These are phyloP conservation scores for bread wheat (Triticum aestivum) DNA, from an alignment of 176 grass and related monocot species.

Conservation along the genomic window IWGSC_CS_RefSeq_v2.1 NC_057810.1:148592459-148592958, in stretches of 20 bases:
- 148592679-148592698: constrained; percentile 57
- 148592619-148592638: neutral
- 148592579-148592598: neutral
- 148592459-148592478: constrained; percentile 36
- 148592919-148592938: neutral
- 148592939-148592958: neutral
- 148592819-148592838: constrained; percentile 27
- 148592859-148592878: neutral
- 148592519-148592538: constrained; percentile 30
- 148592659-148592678: constrained; percentile 28
- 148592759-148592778: constrained; percentile 67
- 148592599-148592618: constrained; percentile 3
- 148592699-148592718: constrained; percentile 55
- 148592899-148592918: neutral
- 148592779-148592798: constrained; percentile 51
- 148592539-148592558: neutral
- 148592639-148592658: neutral
- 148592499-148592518: constrained; percentile 5
- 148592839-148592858: constrained; percentile 15
- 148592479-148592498: constrained; percentile 25
- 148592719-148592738: constrained; percentile 64
- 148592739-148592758: constrained; percentile 48
- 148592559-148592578: constrained; percentile 3
- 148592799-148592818: constrained; percentile 52
- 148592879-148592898: neutral